Percentiles rank a stretch among this genome's conserved stretches.
Conservation (phyloP, 169 alveolate species). For the Cardiosporidium cionae region DNA sequence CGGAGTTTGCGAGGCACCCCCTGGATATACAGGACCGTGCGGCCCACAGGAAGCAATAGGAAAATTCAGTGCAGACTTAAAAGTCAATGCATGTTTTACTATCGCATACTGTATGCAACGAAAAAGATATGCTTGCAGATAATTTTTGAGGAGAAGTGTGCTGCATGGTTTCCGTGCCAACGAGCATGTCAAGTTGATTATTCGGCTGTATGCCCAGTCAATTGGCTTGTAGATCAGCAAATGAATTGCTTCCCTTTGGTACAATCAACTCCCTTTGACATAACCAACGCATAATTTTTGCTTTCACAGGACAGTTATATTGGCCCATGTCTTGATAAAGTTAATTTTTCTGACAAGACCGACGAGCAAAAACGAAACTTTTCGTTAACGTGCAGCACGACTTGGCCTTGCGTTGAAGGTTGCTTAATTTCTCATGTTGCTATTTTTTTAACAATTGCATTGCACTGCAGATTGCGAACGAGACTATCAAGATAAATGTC, state of each 20-base stretch:
- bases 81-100: too few species aligned
- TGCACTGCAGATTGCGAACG: neutral
- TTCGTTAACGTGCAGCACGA: neutral
- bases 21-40: neutral
- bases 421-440: neutral
- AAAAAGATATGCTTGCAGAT: neutral
- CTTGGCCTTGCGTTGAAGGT: neutral
- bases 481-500: neutral
- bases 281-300: neutral
- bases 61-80: neutral
- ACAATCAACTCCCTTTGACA: neutral
- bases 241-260: neutral
- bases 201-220: neutral
- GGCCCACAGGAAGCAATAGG: neutral
- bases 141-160: neutral
- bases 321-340: neutral
- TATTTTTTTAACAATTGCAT: neutral
- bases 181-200: neutral
- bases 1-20: neutral
- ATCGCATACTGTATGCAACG: neutral
- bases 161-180: neutral
- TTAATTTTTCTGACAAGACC: neutral
- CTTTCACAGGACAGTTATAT: neutral
- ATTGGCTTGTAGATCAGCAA: neutral
- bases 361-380: neutral